Percentiles rank a stretch among this genome's conserved stretches.
phyloP scores from a whole-genome alignment of 208 protist species.

The Trypanosoma congolense region DNA sequence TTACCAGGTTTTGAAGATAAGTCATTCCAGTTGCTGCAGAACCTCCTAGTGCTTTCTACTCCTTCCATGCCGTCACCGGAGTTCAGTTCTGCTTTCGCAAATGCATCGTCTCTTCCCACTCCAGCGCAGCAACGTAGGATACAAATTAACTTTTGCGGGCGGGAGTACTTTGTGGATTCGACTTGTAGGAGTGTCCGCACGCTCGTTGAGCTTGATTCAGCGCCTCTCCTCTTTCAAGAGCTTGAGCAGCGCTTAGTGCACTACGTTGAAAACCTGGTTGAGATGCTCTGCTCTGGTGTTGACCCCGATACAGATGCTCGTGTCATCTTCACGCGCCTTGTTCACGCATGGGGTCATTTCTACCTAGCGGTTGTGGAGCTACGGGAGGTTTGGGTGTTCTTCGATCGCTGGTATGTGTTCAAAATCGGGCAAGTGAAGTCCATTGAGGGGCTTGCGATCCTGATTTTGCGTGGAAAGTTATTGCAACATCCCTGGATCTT shows the following conservation, averaged over 20 bases:
- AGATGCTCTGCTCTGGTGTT: slow-evolving; percentile 8
- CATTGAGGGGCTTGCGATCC: slow-evolving; percentile 27
- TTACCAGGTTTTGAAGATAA: slow-evolving; percentile 24
- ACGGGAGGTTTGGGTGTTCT: slow-evolving; percentile 48
- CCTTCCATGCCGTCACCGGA: slow-evolving; percentile 3
- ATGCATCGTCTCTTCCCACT: too few species aligned
- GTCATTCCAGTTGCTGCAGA: not conserved
- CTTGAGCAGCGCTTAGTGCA: slow-evolving; percentile 23
- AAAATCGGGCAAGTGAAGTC: slow-evolving; percentile 6
- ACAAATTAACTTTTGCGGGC: slow-evolving; percentile 2
- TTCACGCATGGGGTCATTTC: slow-evolving; percentile 38
- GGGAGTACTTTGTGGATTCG: slow-evolving; percentile 44
- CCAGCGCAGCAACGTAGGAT: not conserved
- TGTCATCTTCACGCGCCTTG: slow-evolving; percentile 29
- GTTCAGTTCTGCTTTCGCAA: too few species aligned
- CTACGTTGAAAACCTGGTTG: slow-evolving; percentile 25
- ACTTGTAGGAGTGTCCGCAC: slow-evolving; percentile 43
- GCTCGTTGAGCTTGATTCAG: slow-evolving; percentile 37
- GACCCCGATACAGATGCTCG: slow-evolving; percentile 3
- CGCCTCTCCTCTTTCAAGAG: slow-evolving; percentile 16
- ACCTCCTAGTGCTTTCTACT: slow-evolving; percentile 3
- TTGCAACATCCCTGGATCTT: slow-evolving; percentile 27
- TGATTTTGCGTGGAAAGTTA: slow-evolving; percentile 22
- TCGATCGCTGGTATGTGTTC: slow-evolving; percentile 37
- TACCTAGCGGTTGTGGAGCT: slow-evolving; percentile 36